Conservation (phyloP, 2,329 filamentous ascomycete genomes). For the Pyricularia grisea region DNA sequence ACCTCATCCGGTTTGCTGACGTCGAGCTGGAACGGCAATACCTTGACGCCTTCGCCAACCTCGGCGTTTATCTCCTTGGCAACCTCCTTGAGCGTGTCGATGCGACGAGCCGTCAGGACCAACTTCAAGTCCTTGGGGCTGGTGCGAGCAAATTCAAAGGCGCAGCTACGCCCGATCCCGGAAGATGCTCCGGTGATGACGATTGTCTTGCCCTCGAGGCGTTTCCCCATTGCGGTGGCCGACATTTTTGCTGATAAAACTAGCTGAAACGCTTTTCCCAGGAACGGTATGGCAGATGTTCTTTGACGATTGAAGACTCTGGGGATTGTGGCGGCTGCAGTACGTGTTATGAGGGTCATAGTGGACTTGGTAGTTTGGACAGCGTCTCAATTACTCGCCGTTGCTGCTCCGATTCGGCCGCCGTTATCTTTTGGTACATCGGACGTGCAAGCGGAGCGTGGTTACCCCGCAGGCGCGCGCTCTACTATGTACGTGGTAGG, state of each 20-base stretch:
- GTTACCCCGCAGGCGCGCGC: not conserved
- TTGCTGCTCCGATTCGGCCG: not conserved
- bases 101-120: constrained; percentile 77
- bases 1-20: constrained; percentile 74
- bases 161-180: constrained; percentile 75
- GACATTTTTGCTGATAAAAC: constrained; percentile 28
- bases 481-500: not conserved
- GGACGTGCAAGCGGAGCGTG: not conserved
- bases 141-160: constrained; percentile 88
- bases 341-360: constrained; percentile 5
- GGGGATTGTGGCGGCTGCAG: constrained; percentile 4
- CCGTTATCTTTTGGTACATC: not conserved
- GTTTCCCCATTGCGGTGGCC: constrained; percentile 61
- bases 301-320: constrained; percentile 3
- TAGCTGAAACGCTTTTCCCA: not conserved
- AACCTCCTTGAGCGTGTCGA: constrained; percentile 68
- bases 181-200: constrained; percentile 88
- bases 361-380: not conserved
- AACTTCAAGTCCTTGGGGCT: constrained; percentile 70
- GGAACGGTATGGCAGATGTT: not conserved
- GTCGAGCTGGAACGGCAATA: constrained; percentile 76
- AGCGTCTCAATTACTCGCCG: not conserved
- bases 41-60: constrained; percentile 70
- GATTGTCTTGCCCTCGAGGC: constrained; percentile 87
- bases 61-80: constrained; percentile 68